Percentiles rank a stretch among this genome's conserved stretches.
Conservation (phyloP, 805 yeast species). For the Candida manassasensis region DNA sequence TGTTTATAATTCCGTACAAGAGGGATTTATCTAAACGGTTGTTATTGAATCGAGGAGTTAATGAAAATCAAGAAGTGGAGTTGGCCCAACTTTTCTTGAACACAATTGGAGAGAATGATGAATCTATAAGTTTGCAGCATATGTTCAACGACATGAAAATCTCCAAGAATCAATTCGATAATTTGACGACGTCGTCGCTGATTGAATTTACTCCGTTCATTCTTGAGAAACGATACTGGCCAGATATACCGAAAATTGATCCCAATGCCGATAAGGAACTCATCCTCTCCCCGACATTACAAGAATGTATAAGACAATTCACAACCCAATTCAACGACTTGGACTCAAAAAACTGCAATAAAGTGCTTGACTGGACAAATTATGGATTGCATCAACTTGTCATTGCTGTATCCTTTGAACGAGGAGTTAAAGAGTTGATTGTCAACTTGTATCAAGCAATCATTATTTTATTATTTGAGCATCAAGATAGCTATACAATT, state of each 20-base stretch:
- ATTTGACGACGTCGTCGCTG: neutral
- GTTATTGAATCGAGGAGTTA: slow-evolving; percentile 15
- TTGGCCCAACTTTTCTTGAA: slow-evolving; percentile 21
- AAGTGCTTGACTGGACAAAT: slow-evolving; percentile 37
- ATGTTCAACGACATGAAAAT: slow-evolving; percentile 32
- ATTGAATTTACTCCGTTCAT: slow-evolving; percentile 29
- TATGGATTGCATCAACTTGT: slow-evolving; percentile 38
- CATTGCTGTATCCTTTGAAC: slow-evolving; percentile 26
- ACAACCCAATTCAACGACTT: slow-evolving; percentile 14
- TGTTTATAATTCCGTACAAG: slow-evolving; percentile 27
- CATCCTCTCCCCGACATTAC: slow-evolving; percentile 21
- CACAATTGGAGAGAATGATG: slow-evolving; percentile 30
- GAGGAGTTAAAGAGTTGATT: slow-evolving; percentile 26
- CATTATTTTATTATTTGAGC: slow-evolving; percentile 35
- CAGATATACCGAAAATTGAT: slow-evolving; percentile 28
- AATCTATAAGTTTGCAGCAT: slow-evolving; percentile 20
- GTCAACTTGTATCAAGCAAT: slow-evolving; percentile 44
- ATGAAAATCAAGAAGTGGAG: slow-evolving; percentile 17
- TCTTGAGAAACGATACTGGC: slow-evolving; percentile 36
- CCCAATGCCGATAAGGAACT: slow-evolving; percentile 11
- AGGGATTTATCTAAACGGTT: slow-evolving; percentile 35
- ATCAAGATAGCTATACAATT: slow-evolving; percentile 15
- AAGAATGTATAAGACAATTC: slow-evolving; percentile 13
- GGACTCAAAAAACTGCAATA: slow-evolving; percentile 19
- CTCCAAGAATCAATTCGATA: slow-evolving; percentile 11